Conservation (phyloP, 768 basidiomycete species). For the Mycena belliarum region DNA sequence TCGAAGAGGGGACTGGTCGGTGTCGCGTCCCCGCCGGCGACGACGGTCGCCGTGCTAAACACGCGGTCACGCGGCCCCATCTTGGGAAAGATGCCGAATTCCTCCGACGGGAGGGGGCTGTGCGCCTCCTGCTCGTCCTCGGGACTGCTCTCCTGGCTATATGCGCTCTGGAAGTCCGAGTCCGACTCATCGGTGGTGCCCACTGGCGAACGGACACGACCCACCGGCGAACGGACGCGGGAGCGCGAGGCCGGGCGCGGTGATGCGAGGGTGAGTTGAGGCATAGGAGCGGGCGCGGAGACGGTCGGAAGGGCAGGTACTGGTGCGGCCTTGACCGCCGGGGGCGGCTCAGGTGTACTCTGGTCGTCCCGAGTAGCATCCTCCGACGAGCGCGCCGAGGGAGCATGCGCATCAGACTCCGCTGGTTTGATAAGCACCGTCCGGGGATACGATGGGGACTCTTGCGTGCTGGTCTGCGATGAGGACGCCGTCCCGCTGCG, state of each 20-base stretch:
- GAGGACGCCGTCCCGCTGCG: conserved; percentile 70
- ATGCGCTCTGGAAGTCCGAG: conserved; percentile 87
- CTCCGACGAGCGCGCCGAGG: conserved; percentile 38
- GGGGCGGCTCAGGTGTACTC: conserved; percentile 33
- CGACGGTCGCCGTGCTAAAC: conserved; percentile 54
- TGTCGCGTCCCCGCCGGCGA: conserved; percentile 26
- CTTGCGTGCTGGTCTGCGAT: conserved; percentile 45
- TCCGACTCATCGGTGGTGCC: conserved; percentile 73
- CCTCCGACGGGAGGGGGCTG: conserved; percentile 23
- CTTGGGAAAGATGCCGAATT: conserved; percentile 26
- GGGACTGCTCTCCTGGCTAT: conserved; percentile 30
- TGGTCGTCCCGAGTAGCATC: conserved; percentile 36
- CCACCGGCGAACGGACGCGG: too few relatives aligned
- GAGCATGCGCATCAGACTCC: conserved; percentile 36
- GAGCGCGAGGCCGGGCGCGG: too few relatives aligned
- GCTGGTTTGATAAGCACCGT: conserved; percentile 31
- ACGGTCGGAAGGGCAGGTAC: too few relatives aligned
- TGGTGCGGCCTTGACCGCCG: conserved; percentile 1
- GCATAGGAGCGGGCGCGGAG: too few relatives aligned
- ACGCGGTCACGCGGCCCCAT: conserved; percentile 49
- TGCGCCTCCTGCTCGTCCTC: conserved; percentile 29
- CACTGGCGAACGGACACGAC: conserved; percentile 7
- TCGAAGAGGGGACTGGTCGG: conserved; percentile 40
- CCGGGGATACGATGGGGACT: conserved; percentile 28
- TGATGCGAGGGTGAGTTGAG: too few relatives aligned